Evolutionary conservation across 208 protist species (phyloP), one percentile per base, ranked within the genome.

Genomic region (Strigomonas culicis): DNA sequence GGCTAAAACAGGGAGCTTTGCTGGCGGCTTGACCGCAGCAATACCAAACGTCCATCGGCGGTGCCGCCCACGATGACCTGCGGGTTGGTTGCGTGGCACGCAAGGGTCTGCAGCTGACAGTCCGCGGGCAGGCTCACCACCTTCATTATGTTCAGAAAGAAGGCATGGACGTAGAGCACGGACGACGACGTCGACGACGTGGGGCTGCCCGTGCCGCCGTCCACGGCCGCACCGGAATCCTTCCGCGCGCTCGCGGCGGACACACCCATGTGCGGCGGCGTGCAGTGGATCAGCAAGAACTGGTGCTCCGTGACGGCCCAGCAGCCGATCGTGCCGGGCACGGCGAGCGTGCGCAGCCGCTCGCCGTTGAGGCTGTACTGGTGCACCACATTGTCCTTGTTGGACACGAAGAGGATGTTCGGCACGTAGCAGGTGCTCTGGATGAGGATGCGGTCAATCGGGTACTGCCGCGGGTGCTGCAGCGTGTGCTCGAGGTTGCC

Each of bases 311-410:
- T 87, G 22, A 59, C 55, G 27, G 70, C 66, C 90, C 90, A 96
- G 43, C 75, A 63, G 8, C 71, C 86, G 36, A 96, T 78, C 1
- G 75, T 75, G 4, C 88, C 88, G 0, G 87, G 88, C 39, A 75
- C 63, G 1, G 58, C 46, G 21, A 89, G 70, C 11, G 77, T 87
- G 27, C 84, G 90, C 63, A 96, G 60, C 27, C 53, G n/a, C 0
- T 80, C 78, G 34, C 90, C 90, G 65, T 96, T 94, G 19, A 93
- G 47, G 57, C 79, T 90, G 55, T 87, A 71, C 72, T 94, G 90
- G 66, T 92, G 82, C 27, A 96, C 74, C 0, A 87, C 75, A 50
- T 80, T 43, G 68, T 96, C 90, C n/a, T 65, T 59, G 47, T 78
- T 65, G 2, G 90, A 96, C 6, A 75, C 57, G 43, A 85, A 86